These are phyloP conservation scores for Yamadazyma buinensis DNA, from an alignment of 1,139 yeast species.

Conservation along the genomic window DNA sequence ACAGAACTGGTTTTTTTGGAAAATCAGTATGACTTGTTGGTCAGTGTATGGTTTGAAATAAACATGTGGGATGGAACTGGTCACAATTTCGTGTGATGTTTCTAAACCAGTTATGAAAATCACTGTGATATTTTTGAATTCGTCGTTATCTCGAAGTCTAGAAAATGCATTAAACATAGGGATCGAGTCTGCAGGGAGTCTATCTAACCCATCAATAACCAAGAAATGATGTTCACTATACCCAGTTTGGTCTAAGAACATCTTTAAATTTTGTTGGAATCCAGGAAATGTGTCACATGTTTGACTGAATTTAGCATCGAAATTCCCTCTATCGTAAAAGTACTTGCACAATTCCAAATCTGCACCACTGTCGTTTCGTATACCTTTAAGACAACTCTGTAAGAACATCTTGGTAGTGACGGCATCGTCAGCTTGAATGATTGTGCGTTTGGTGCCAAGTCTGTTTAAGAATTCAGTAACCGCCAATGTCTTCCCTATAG, in stretches of 20 bases:
- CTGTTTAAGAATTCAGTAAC: constrained; percentile 24
- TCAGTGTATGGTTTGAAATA: constrained; percentile 45
- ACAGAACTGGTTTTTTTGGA: constrained; percentile 26
- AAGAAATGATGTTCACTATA: constrained; percentile 46
- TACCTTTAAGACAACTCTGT: constrained; percentile 32
- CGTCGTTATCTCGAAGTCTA: constrained; percentile 42
- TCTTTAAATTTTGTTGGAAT: constrained; percentile 40
- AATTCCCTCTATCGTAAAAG: constrained; percentile 16
- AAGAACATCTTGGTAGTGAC: constrained; percentile 35
- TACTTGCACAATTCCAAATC: constrained; percentile 9
- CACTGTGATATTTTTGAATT: constrained; percentile 26
- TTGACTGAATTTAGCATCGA: constrained; percentile 14
- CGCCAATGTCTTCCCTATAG: constrained; percentile 37
- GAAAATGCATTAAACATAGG: constrained; percentile 46
- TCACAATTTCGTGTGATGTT: constrained; percentile 45
- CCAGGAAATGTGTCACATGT: constrained; percentile 46
- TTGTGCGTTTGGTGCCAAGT: constrained; percentile 21
- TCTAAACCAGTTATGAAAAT: constrained; percentile 35
- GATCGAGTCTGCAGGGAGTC: constrained; percentile 46
- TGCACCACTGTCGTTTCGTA: constrained; percentile 27
- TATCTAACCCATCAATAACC: constrained; percentile 58
- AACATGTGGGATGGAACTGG: constrained; percentile 48
- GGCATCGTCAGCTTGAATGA: constrained; percentile 38
- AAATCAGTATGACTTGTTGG: constrained; percentile 35
- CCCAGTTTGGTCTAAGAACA: constrained; percentile 27